Evolutionary conservation across 768 basidiomycete species (phyloP).

Genomic region (Termitomyces eurrhizus): DNA sequence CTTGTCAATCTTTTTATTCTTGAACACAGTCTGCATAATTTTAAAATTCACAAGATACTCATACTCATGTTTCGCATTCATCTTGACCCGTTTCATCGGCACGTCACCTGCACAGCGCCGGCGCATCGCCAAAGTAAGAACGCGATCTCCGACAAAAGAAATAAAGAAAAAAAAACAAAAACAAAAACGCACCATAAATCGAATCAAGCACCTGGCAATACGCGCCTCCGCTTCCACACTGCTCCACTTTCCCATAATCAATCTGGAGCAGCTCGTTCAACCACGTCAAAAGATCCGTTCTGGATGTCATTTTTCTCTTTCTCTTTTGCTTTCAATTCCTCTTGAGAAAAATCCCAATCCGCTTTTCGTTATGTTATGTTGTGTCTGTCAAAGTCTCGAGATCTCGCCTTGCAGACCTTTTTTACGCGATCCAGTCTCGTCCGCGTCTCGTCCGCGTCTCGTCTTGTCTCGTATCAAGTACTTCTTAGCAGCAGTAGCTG

Average conservation of each 20-base stretch:
- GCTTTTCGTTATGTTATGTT: too few relatives aligned
- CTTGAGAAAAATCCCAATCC: too few relatives aligned
- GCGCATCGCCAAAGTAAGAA: too few relatives aligned
- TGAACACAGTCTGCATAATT: conserved; percentile 90
- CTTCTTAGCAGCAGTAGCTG: too few relatives aligned
- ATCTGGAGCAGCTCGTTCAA: conserved; percentile 90
- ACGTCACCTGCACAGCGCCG: conserved; percentile 59
- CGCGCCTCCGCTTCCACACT: conserved; percentile 86
- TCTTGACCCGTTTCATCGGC: conserved; percentile 91
- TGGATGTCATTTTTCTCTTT: conserved; percentile 53
- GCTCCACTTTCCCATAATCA: conserved; percentile 90
- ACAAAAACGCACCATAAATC: conserved; percentile 67
- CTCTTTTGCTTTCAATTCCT: too few relatives aligned
- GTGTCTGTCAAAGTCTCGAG: too few relatives aligned
- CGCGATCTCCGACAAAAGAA: too few relatives aligned
- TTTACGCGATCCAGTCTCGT: too few relatives aligned
- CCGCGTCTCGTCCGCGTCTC: too few relatives aligned
- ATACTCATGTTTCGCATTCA: conserved; percentile 94
- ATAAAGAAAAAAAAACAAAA: background rate
- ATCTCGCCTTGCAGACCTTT: too few relatives aligned
- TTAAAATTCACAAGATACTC: conserved; percentile 96
- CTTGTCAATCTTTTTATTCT: conserved; percentile 92
- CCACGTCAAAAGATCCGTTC: conserved; percentile 89
- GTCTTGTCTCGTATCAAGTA: too few relatives aligned
- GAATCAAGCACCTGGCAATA: conserved; percentile 97